Evolutionary conservation across 495 filamentous ascomycete species (phyloP), one percentile per base, ranked within the genome.

Genomic region (Penicillium canescens): DNA sequence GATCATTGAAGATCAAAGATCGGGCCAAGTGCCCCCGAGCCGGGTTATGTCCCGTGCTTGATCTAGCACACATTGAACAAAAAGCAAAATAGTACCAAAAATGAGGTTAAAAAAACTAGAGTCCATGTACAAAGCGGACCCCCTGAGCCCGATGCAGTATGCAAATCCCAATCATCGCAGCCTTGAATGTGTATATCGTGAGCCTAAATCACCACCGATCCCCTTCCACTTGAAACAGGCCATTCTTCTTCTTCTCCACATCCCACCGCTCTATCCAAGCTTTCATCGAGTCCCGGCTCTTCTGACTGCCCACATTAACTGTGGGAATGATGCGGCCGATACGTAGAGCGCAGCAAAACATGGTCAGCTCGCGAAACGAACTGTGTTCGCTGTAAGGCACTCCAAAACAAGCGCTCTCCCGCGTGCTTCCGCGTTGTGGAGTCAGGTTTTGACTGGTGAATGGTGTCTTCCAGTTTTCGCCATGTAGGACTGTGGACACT

Each of bases 361-460:
- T 86, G 3, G 90, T 91, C 67, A 98, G 69, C 77, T 98, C 94
- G 18, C 94, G 76, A 63, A 98, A 98, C 39, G 86, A 91, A 67
- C 89, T 93, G 60, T 98, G 94, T 72, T 98, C 94, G 46, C 86
- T 90, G 64, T 98, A 98, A 37, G 94, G 94, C 20, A 98, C 94
- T 11, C 88, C 91, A 56, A 90, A 96, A 61, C 90, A 95, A 52
- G 84, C 85, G 20, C 87, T 86, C 52, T 88, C 84, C 40, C 78
- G 76, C 20, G 87, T 87, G 65, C 85, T 87, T 5, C 94, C 95
- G 2, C 91, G 78, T 72, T 93, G 86, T 1, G 91, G 87, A 9
- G 82, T 77, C 20, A 98, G 72, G 39, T 96, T 85, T 4, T 68
- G 47, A 38, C 78, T 77, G 0, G 73, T 73, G 61, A 89, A 98